Percentiles rank a stretch among this genome's conserved stretches.
These are phyloP conservation scores for Glycine tomentella DNA, from an alignment of 306 rosid species.

Conservation along the genomic window DNA sequence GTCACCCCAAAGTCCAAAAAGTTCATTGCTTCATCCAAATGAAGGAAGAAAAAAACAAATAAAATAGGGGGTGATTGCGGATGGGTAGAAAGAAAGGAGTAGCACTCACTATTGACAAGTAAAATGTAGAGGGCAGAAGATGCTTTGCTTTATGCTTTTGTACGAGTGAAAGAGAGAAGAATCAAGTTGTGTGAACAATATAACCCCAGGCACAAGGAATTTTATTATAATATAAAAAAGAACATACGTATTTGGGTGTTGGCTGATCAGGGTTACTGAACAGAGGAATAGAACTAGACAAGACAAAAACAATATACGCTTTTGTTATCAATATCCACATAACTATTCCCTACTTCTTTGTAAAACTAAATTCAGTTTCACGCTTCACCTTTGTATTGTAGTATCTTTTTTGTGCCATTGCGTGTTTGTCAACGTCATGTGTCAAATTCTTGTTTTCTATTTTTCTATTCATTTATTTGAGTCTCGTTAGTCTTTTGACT, in stretches of 20 bases:
- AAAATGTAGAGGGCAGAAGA: slow-evolving; percentile 44
- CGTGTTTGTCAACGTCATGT: background rate
- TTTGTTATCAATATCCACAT: too few species aligned
- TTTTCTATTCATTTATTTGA: background rate
- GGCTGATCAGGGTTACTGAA: slow-evolving; percentile 23
- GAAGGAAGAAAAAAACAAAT: slow-evolving; percentile 1
- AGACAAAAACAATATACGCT: too few species aligned
- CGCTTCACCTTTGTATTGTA: background rate
- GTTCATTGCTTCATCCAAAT: slow-evolving; percentile 50
- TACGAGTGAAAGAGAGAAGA: slow-evolving; percentile 5
- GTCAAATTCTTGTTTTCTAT: slow-evolving; percentile 20
- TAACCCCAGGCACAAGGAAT: slow-evolving; percentile 45
- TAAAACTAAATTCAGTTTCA: slow-evolving; percentile 6
- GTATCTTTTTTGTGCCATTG: background rate
- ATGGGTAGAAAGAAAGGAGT: slow-evolving; percentile 40
- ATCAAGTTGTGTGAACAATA: slow-evolving; percentile 34
- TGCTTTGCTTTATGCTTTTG: slow-evolving; percentile 64
- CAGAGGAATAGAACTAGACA: slow-evolving; percentile 35
- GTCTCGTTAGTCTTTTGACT: background rate
- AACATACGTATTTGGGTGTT: slow-evolving; percentile 27
- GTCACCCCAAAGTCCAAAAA: slow-evolving; percentile 46
- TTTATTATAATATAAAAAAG: slow-evolving; percentile 10
- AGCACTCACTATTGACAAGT: slow-evolving; percentile 49
- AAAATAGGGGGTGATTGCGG: background rate
- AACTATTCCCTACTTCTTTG: background rate